Evolutionary conservation across 306 rosid species (phyloP), one percentile per base, ranked within the genome.

Genomic region (Calophaca sinica): DNA sequence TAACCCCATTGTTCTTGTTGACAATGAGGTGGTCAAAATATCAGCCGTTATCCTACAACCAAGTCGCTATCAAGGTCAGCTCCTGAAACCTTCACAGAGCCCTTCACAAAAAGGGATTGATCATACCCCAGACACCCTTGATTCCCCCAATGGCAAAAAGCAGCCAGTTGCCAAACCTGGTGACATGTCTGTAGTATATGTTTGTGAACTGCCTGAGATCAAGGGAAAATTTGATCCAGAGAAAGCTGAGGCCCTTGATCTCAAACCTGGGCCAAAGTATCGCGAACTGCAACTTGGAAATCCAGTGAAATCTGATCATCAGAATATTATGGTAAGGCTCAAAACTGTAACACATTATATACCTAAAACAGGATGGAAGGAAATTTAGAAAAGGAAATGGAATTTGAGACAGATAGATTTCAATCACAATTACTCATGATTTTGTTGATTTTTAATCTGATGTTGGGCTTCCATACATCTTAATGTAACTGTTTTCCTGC

Each of bases 1-100:
- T 82, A 81, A 88, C 32, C 88, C 98, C 60, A 80, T 91, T 79
- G 91, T 91, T 80, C 93, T 94, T 52, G 61, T 91, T 63, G 80
- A 94, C 13, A 87, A 91, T 35, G 97, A 91, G 80, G 91, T 90
- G 65, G 98, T 94, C 81, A 94, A 90, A 84, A 90, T 94, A 88
- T 90, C 91, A 2, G 96, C 96, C 61, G 77, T 86, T 85, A 68
- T 94, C 75, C 67, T 91, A 67, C 94, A 77, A 53, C 94, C 97
- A 74, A 84, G 50, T 20, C 46, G 36, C 74, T 60, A 51, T 0
- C 80, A 85, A 55, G 66, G 70, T 64, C 68, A 53, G 62, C 64
- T 26, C n/a, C 28, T 61, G 48, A 74, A 75, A 48, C 32, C 81
- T 59, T 72, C 78, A 11, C 68, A 65, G 69, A 75, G 51, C 49